These are phyloP conservation scores for Rhynchosporium secalis DNA, from an alignment of 2,329 filamentous ascomycete genomes.

Conservation along the genomic window DNA sequence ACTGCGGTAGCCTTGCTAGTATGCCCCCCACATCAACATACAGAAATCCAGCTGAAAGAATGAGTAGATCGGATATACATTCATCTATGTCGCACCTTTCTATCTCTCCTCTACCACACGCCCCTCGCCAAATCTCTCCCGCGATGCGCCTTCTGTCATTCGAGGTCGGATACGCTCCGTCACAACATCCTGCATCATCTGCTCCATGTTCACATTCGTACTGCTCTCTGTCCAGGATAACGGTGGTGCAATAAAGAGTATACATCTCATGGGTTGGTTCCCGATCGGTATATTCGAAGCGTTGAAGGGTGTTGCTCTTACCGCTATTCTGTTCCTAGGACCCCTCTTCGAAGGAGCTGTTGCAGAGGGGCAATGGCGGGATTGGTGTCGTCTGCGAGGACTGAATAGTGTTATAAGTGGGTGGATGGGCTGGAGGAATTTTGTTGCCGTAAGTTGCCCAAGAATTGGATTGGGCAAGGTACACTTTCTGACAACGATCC, in stretches of 20 bases:
- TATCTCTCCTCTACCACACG: slow-evolving; percentile 80
- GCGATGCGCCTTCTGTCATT: slow-evolving; percentile 89
- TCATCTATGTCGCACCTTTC: slow-evolving; percentile 87
- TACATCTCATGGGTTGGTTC: slow-evolving; percentile 79
- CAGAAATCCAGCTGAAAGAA: slow-evolving; percentile 1
- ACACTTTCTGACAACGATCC: slow-evolving; percentile 8
- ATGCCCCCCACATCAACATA: slow-evolving; percentile 1
- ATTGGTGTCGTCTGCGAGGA: slow-evolving; percentile 59
- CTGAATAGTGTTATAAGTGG: slow-evolving; percentile 63
- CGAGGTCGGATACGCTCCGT: slow-evolving; percentile 81
- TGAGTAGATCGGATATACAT: slow-evolving; percentile 71
- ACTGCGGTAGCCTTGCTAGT: slow-evolving; percentile 35
- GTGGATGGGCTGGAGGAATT: slow-evolving; percentile 84
- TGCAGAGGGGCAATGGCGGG: slow-evolving; percentile 68
- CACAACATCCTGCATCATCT: slow-evolving; percentile 69
- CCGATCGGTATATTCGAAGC: slow-evolving; percentile 69
- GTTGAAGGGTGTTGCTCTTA: slow-evolving; percentile 65
- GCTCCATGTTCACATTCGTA: slow-evolving; percentile 65
- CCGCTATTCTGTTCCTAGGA: slow-evolving; percentile 76
- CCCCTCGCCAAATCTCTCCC: slow-evolving; percentile 74
- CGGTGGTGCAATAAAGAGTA: slow-evolving; percentile 51
- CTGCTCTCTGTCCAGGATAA: slow-evolving; percentile 59
- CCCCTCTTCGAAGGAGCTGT: slow-evolving; percentile 80
- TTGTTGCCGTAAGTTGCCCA: slow-evolving; percentile 67
- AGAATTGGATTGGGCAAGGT: not conserved